phyloP scores from a whole-genome alignment of 352 stramenopile species.

The Globisporangium paroecandrum region DNA sequence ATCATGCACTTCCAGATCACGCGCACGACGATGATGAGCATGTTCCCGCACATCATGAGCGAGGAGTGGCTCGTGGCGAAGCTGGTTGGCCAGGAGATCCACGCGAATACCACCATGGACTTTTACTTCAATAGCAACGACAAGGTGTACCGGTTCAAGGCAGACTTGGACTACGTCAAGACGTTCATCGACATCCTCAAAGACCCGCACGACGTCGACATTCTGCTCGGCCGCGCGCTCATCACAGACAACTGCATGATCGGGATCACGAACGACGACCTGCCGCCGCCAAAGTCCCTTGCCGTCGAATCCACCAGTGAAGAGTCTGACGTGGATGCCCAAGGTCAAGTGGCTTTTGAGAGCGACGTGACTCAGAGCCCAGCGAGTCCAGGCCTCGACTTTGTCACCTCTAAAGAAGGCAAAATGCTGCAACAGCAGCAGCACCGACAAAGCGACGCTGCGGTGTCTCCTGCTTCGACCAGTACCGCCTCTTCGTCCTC shows the following conservation, averaged over 20 bases:
- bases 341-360: background rate
- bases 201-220: constrained; percentile 16
- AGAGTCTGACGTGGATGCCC: background rate
- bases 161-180: constrained; percentile 23
- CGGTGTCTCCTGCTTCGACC: background rate
- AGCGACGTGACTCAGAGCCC: background rate
- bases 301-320: background rate
- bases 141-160: constrained; percentile 18
- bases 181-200: constrained; percentile 22
- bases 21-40: constrained; percentile 22
- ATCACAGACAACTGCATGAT: constrained; percentile 13
- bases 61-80: constrained; percentile 22
- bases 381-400: background rate
- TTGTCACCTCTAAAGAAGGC: background rate
- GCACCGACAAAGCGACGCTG: background rate
- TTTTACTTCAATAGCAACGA: constrained; percentile 23
- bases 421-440: background rate
- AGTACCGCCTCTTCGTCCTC: background rate
- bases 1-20: constrained; percentile 29
- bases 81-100: constrained; percentile 27
- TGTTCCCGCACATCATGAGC: constrained; percentile 28
- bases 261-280: constrained; percentile 10
- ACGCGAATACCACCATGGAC: constrained; percentile 7
- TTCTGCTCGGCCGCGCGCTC: constrained; percentile 11
- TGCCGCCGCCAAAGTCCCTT: constrained; percentile 3